Evolutionary conservation across 2,329 filamentous ascomycete species (phyloP).

Genomic region (Curvularia sp.): DNA sequence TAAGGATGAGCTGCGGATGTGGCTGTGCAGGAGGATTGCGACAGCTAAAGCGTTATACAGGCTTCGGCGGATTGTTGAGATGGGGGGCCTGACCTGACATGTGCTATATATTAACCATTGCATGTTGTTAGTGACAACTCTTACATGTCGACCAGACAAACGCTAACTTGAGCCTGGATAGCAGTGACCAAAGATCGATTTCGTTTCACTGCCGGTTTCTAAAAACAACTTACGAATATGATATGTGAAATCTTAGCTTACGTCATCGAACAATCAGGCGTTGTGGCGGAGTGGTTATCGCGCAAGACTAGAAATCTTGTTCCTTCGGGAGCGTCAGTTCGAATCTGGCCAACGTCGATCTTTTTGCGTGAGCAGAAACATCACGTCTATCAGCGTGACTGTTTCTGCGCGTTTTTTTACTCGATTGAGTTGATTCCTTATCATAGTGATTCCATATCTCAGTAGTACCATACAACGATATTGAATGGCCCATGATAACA

Average conservation of each 20-base stretch:
- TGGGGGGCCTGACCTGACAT: neutral
- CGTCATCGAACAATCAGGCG: conserved; percentile 8
- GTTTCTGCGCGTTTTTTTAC: neutral
- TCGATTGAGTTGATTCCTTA: neutral
- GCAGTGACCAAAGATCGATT: no score
- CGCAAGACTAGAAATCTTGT: conserved; percentile 24
- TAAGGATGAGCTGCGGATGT: neutral
- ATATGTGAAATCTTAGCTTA: neutral
- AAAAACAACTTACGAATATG: accelerated
- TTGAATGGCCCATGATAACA: neutral
- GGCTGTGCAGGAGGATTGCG: neutral
- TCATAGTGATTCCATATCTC: neutral
- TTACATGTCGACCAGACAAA: neutral
- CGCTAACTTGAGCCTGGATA: neutral
- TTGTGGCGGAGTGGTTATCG: conserved; percentile 21
- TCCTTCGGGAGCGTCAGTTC: conserved; percentile 24
- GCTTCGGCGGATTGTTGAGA: neutral
- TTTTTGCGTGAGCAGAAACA: neutral
- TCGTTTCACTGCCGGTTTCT: neutral
- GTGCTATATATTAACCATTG: no score
- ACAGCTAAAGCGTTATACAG: neutral
- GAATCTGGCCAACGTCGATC: conserved; percentile 21
- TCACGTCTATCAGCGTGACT: neutral
- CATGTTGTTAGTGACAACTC: neutral
- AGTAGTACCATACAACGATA: neutral